Base-by-base conservation (phyloP, 2,329 filamentous ascomycete species). In the Fusarium devonianum region DNA sequence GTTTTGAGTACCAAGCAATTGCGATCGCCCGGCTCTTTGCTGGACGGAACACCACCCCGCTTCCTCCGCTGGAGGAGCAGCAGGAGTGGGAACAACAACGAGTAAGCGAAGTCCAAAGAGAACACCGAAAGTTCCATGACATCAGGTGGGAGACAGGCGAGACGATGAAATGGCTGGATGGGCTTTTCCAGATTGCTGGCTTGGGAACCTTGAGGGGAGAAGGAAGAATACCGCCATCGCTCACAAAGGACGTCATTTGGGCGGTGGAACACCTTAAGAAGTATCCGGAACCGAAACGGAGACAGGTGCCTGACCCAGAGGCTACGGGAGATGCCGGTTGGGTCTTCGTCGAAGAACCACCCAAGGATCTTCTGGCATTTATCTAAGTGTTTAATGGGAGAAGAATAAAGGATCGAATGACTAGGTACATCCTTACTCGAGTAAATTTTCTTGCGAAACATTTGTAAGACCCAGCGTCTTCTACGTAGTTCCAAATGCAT, bases 1-100 rank as follows among this genome's bases (percentile, higher is more conserved):
- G 76, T 25, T 82, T 82, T 52, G 80, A 83, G 62, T 83, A 83
- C 52, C 80, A 83, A 61, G 79, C 78, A 2, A 69, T 82, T 29
- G 78, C 80, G 1, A 65, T 83, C 0, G 79, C 80, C 3, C 70
- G 80, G 2, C 57, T 81, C 0, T 81, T 76, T 57, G 67, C 78
- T 0, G 69, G 70, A 0, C 68, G 79, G 11, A 73, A 76, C 21
- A 58, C 70, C 0, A 46, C 57, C 0, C 36, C 68, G 3, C 69
- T 82, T 4, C 78, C 79, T 0, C 40, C 70, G 0, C n/a, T 65
- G 0, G 51, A 62, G 2, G 69, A 76, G 41, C 76, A 79, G 58
- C 52, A 66, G 25, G 53, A 48, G n/a, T 83, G 81, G 80, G 80
- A 83, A 52, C 45, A 28, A 4, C 58, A 73, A 1, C 69, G 79